Evolutionary conservation across 2,329 filamentous ascomycete genomes (phyloP).

Genomic region (Xylaria arbuscula): DNA sequence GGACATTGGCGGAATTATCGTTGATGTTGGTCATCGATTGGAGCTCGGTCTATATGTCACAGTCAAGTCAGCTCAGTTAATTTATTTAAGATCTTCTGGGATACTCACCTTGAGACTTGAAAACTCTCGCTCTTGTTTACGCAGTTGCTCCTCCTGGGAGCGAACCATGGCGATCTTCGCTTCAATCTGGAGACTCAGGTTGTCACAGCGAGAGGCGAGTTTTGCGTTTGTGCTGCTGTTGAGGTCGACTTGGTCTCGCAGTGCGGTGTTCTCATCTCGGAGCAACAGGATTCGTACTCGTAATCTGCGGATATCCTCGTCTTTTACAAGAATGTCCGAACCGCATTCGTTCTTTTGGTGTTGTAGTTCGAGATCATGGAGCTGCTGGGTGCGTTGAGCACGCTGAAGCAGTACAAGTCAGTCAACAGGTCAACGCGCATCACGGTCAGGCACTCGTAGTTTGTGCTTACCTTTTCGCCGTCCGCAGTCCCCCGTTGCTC

Average conservation of each 20-base stretch:
- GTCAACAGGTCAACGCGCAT: not conserved
- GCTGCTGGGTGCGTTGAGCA: conserved; percentile 56
- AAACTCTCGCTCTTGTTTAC: conserved; percentile 62
- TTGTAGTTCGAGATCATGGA: conserved; percentile 73
- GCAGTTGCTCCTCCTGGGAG: conserved; percentile 60
- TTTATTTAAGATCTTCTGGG: no score
- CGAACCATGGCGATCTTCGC: conserved; percentile 56
- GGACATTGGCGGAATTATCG: conserved; percentile 75
- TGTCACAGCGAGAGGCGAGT: conserved; percentile 55
- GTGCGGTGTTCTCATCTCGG: conserved; percentile 76
- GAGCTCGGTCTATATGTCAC: conserved; percentile 71
- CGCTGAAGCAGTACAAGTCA: conserved; percentile 52
- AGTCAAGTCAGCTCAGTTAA: conserved; percentile 38
- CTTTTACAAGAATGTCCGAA: conserved; percentile 75
- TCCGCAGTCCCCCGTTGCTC: conserved; percentile 52
- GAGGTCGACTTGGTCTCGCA: conserved; percentile 70
- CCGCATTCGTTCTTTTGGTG: conserved; percentile 74
- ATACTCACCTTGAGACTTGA: conserved; percentile 58
- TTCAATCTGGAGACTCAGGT: conserved; percentile 57
- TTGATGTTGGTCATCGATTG: conserved; percentile 73
- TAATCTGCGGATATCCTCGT: conserved; percentile 78
- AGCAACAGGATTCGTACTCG: conserved; percentile 76
- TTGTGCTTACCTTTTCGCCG: conserved; percentile 51
- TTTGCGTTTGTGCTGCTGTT: conserved; percentile 45
- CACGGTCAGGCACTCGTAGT: not conserved